phyloP scores from a whole-genome alignment of 176 grass and related monocot species.

The Tuctoria greenei region DNA sequence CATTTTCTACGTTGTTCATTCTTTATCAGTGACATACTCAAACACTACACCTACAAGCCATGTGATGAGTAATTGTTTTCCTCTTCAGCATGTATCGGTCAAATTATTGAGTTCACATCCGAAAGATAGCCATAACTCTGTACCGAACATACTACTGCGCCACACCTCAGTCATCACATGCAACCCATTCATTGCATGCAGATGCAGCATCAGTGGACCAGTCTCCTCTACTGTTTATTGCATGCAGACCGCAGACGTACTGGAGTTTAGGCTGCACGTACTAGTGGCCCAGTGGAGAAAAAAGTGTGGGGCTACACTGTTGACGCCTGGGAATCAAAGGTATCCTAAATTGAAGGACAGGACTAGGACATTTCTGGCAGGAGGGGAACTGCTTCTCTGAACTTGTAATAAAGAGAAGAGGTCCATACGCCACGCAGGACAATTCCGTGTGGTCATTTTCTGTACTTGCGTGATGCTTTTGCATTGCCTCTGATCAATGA shows the following conservation, averaged over 20 bases:
- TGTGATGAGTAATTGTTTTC: constrained; percentile 5
- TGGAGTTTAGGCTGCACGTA: neutral
- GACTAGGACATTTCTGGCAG: neutral
- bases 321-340: neutral
- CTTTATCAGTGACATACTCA: neutral
- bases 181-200: constrained; percentile 16
- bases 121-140: neutral
- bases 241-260: neutral
- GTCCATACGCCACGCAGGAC: neutral
- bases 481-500: neutral
- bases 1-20: neutral
- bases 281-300: too few relatives aligned
- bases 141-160: neutral
- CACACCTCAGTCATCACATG: constrained; percentile 31
- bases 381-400: neutral
- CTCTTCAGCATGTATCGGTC: neutral
- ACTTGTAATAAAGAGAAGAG: neutral
- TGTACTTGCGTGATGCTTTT: neutral
- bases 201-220: neutral
- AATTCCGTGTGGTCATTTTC: neutral
- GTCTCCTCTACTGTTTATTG: neutral
- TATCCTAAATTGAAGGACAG: neutral
- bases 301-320: neutral
- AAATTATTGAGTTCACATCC: neutral
- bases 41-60: neutral